Percentiles rank a stretch among this genome's conserved stretches.
These are phyloP conservation scores for Aspergillus viridinutans DNA, from an alignment of 2,329 filamentous ascomycete species.

Conservation along the genomic window DNA sequence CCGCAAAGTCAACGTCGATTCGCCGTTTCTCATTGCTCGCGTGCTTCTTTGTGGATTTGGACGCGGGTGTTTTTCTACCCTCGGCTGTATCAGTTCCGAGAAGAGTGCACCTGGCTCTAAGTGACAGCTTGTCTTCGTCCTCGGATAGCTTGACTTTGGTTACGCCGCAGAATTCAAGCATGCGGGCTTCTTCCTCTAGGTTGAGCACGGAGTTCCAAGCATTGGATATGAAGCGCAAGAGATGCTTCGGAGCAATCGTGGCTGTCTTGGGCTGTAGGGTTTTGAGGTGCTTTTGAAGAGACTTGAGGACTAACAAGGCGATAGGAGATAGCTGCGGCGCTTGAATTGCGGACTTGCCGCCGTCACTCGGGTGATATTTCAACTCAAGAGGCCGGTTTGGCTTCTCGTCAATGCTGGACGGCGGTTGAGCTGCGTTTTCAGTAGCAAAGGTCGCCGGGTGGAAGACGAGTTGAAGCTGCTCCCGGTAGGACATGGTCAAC, in stretches of 20 bases:
- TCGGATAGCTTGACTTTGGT: constrained; percentile 34
- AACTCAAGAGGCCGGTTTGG: constrained; percentile 31
- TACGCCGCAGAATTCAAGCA: constrained; percentile 44
- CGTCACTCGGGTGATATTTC: constrained; percentile 25
- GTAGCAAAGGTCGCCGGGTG: constrained; percentile 35
- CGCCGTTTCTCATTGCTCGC: constrained; percentile 15
- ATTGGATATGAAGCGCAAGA: constrained; percentile 39
- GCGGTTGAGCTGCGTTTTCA: constrained; percentile 16
- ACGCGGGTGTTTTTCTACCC: constrained; percentile 4
- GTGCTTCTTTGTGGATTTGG: constrained; percentile 8
- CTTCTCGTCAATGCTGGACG: constrained; percentile 17
- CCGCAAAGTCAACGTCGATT: constrained; percentile 40
- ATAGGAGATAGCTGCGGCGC: constrained; percentile 30
- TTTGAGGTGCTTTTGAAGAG: constrained; percentile 36
- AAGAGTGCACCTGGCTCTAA: constrained; percentile 38
- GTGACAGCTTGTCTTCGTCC: constrained; percentile 19
- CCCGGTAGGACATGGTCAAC: constrained; percentile 40
- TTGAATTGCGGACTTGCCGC: constrained; percentile 5
- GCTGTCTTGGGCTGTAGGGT: constrained; percentile 29
- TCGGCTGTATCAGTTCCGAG: constrained; percentile 23
- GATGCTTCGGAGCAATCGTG: constrained; percentile 31
- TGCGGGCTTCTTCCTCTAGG: constrained; percentile 42
- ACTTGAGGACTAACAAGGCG: constrained; percentile 39
- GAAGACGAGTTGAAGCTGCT: constrained; percentile 41
- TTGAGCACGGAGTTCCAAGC: constrained; percentile 40